Evolutionary conservation across 1,284 basidiomycete species (phyloP).

Genomic region (Papiliotrema laurentii): DNA sequence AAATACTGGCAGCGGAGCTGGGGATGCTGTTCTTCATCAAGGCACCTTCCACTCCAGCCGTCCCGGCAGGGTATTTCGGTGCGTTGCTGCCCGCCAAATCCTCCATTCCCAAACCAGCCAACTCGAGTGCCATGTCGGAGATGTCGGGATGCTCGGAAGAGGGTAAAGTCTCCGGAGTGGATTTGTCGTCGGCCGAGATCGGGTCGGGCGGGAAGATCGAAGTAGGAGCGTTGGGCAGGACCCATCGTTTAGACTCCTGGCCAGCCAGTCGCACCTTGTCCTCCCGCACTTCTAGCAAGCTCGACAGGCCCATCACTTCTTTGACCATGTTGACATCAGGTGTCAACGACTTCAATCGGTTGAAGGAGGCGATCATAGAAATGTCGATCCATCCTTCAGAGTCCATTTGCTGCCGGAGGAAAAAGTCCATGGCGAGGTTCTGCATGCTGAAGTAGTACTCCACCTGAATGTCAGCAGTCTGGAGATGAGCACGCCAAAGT

Average conservation of each 20-base stretch:
- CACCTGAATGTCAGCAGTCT: constrained; percentile 52
- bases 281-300: constrained; percentile 65
- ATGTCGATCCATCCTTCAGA: constrained; percentile 81
- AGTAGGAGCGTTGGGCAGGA: constrained; percentile 62
- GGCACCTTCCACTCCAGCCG: constrained; percentile 36
- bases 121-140: neutral
- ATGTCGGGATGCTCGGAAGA: neutral
- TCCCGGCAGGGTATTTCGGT: constrained; percentile 4
- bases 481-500: neutral
- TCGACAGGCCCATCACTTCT: constrained; percentile 66
- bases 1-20: constrained; percentile 21
- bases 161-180: neutral
- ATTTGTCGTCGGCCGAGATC: constrained; percentile 1
- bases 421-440: constrained; percentile 79
- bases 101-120: constrained; percentile 6
- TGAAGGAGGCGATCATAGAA: constrained; percentile 74
- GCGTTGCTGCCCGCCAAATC: constrained; percentile 6
- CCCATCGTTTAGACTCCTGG: constrained; percentile 59
- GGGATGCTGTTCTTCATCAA: constrained; percentile 29
- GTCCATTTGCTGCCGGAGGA: constrained; percentile 84
- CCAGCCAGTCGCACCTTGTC: constrained; percentile 62
- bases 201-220: constrained; percentile 20
- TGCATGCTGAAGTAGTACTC: constrained; percentile 86
- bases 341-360: constrained; percentile 69
- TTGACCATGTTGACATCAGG: constrained; percentile 61